Evolutionary conservation across 306 rosid species (phyloP), one percentile per base, ranked within the genome.

Genomic region (Trifolium fragiferum): DNA sequence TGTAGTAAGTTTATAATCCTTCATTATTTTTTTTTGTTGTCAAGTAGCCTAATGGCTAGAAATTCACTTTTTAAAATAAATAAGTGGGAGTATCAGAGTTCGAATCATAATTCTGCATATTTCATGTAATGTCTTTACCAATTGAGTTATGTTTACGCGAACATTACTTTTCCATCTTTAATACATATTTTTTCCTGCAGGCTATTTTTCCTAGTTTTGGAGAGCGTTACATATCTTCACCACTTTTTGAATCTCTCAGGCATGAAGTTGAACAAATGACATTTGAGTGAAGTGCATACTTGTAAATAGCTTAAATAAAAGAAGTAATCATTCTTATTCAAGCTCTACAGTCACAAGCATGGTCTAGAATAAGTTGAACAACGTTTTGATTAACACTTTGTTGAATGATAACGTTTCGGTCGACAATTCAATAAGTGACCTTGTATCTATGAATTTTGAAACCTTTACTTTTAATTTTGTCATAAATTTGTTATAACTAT

Each of bases 151-250:
- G n/a, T n/a, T n/a, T n/a, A n/a, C n/a, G n/a, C n/a, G n/a, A n/a
- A n/a, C n/a, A n/a, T n/a, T n/a, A n/a, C n/a, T n/a, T 23, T 23
- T 23, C 2, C 25, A 23, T 23, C 2, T 23, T 23, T 23, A 23
- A 23, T 23, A 23, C 25, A 23, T 23, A 23, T 23, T 23, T 23
- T 23, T 23, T 23, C 25, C 25, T 62, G 76, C 77, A 90, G 91
- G 88, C 64, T 55, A 23, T 90, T 21, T 87, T 90, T 47, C 90
- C 96, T 15, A 88, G 89, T 64, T 83, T 35, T 40, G 96, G 93
- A 65, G 93, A 88, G 78, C 91, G 87, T 46, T 86, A 86, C 72
- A 66, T 88, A 73, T 90, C 91, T n/a, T 53, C 89, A 4, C 51
- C 50, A 44, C 76, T 90, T 46, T 90, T 90, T 65, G 93, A 88